phyloP scores from a whole-genome alignment of 2,329 filamentous ascomycete genomes.

The Hysterium pulicare region DNA sequence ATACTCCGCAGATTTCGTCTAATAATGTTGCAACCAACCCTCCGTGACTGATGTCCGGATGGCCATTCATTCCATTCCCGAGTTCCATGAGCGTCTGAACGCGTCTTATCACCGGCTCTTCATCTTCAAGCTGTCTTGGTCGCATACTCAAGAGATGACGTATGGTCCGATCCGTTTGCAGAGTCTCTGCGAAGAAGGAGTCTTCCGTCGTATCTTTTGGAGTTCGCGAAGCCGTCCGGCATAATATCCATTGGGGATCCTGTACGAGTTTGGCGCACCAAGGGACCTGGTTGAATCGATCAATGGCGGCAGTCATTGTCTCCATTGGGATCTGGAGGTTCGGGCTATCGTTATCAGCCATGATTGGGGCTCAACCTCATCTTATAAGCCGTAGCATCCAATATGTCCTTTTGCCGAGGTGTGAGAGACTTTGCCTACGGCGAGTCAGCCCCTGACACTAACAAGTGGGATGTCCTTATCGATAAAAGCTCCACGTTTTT shows the following conservation, averaged over 20 bases:
- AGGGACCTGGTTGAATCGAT: conserved; percentile 37
- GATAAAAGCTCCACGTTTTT: conserved; percentile 2
- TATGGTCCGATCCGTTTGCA: conserved; percentile 52
- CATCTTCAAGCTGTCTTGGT: conserved; percentile 13
- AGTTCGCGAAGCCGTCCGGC: conserved; percentile 24
- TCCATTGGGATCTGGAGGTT: too few species aligned
- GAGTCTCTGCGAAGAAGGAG: conserved; percentile 51
- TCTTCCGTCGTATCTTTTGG: conserved; percentile 45
- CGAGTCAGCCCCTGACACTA: neutral
- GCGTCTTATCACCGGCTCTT: conserved; percentile 27
- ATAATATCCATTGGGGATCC: conserved; percentile 17
- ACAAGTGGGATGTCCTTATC: neutral
- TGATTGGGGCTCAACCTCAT: neutral
- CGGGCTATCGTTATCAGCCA: neutral
- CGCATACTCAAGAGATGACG: conserved; percentile 23
- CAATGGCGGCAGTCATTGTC: conserved; percentile 19
- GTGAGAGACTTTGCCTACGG: neutral
- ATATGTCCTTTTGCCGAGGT: conserved; percentile 1
- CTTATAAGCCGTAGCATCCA: neutral
- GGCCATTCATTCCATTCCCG: conserved; percentile 54
- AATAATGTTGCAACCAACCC: conserved; percentile 57
- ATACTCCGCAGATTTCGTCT: conserved; percentile 55
- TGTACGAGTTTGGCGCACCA: conserved; percentile 49
- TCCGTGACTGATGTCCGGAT: conserved; percentile 53
- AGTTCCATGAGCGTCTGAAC: conserved; percentile 43